These are phyloP conservation scores for Mycena citricolor DNA, from an alignment of 1,284 basidiomycete genomes.

Conservation along the genomic window DNA sequence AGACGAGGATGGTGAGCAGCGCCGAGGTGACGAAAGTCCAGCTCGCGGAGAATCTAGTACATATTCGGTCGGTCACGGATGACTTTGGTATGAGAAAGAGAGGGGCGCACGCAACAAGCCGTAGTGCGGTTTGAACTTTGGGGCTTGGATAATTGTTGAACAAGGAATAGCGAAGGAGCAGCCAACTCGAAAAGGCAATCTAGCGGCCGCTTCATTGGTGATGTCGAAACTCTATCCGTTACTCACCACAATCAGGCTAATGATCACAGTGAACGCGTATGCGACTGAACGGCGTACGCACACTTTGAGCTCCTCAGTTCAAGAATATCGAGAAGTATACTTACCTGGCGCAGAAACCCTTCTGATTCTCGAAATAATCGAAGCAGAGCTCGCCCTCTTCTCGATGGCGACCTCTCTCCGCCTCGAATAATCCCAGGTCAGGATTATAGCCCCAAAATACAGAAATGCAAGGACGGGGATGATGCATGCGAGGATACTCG, in stretches of 20 bases:
- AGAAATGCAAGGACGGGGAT: conserved; percentile 45
- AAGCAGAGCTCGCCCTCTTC: conserved; percentile 41
- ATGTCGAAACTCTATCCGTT: neutral
- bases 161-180: conserved; percentile 52
- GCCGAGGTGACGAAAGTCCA: conserved; percentile 57
- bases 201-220: conserved; percentile 26
- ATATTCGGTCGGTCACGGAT: too few relatives aligned
- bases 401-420: conserved; percentile 47
- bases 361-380: conserved; percentile 39
- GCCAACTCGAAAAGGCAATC: conserved; percentile 54
- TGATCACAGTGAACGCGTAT: conserved; percentile 50
- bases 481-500: conserved; percentile 46
- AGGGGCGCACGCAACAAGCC: conserved; percentile 47
- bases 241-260: conserved; percentile 47
- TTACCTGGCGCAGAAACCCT: conserved; percentile 51
- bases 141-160: conserved; percentile 48
- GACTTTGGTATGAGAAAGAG: neutral
- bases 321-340: conserved; percentile 22
- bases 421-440: conserved; percentile 44
- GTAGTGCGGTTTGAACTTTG: conserved; percentile 39
- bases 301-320: conserved; percentile 12
- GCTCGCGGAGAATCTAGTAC: conserved; percentile 49
- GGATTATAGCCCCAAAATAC: conserved; percentile 48
- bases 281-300: conserved; percentile 31
- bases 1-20: conserved; percentile 51